Evolutionary conservation across 371 early-diverging fungal genomes (phyloP).

Genomic region (Mortierella sp.): DNA sequence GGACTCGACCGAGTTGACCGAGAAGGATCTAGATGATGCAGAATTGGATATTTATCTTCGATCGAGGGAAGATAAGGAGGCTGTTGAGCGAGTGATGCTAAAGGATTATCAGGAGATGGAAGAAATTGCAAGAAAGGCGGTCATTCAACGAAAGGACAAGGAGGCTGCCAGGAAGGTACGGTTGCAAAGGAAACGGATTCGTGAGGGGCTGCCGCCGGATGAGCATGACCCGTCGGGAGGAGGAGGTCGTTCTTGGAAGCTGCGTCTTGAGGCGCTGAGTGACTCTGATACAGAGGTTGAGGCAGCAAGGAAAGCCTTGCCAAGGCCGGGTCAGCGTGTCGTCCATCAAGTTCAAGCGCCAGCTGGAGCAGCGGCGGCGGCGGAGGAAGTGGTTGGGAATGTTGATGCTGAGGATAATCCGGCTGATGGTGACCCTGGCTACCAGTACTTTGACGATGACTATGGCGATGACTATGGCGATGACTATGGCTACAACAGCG

Average conservation of each 20-base stretch:
- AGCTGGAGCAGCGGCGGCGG: background rate
- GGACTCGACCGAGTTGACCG: slow-evolving; percentile 21
- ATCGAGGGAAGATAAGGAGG: slow-evolving; percentile 5
- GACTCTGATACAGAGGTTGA: background rate
- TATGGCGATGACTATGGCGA: slow-evolving; percentile 4
- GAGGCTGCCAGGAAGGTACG: background rate
- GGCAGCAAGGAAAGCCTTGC: background rate
- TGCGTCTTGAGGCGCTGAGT: background rate
- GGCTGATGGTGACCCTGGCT: background rate
- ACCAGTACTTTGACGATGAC: slow-evolving; percentile 1
- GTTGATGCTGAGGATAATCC: background rate
- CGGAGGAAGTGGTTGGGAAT: background rate
- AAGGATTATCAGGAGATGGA: slow-evolving; percentile 7
- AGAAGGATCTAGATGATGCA: slow-evolving; percentile 28
- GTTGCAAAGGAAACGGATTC: background rate
- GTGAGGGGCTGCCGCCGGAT: background rate
- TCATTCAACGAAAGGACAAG: background rate
- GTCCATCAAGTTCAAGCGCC: background rate
- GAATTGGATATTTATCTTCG: slow-evolving; percentile 20
- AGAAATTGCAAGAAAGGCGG: background rate
- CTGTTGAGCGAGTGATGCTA: slow-evolving; percentile 11
- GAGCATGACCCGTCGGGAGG: background rate
- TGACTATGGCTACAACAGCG: background rate
- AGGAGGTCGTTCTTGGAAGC: slow-evolving; percentile 5
- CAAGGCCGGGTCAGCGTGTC: background rate